Percentiles rank a stretch among this genome's conserved stretches.
Conservation (phyloP, 768 basidiomycete genomes). For the Naganishia onofrii region DNA sequence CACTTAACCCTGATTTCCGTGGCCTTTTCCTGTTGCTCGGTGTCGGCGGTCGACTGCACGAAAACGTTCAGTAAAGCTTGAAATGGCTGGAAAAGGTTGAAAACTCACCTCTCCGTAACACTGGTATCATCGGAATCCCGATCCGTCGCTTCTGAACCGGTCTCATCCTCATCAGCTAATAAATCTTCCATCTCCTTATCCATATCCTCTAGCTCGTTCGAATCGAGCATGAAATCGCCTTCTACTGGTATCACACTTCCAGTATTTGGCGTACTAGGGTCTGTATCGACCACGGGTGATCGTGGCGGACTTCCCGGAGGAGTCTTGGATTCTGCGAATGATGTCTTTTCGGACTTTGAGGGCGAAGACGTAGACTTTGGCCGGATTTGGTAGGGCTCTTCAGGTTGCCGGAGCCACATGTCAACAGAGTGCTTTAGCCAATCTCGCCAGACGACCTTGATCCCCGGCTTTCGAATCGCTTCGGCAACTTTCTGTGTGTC, state of each 20-base stretch:
- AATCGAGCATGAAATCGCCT: conserved; percentile 53
- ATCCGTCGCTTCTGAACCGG: conserved; percentile 19
- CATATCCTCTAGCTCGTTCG: conserved; percentile 77
- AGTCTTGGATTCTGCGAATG: conserved; percentile 21
- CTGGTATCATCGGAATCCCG: conserved; percentile 14
- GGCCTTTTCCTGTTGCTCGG: conserved; percentile 25
- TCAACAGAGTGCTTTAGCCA: conserved; percentile 90
- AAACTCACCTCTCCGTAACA: not conserved
- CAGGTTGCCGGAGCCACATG: conserved; percentile 80
- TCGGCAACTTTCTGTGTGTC: conserved; percentile 88
- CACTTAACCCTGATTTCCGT: conserved; percentile 22
- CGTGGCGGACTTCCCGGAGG: conserved; percentile 14
- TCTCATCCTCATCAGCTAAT: conserved; percentile 56
- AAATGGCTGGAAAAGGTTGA: not conserved
- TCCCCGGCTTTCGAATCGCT: conserved; percentile 70
- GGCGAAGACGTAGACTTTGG: conserved; percentile 5
- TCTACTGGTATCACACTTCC: conserved; percentile 27
- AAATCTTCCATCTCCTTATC: conserved; percentile 84
- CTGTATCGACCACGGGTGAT: not conserved
- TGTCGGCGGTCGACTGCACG: conserved; percentile 17
- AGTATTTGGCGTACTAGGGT: not conserved
- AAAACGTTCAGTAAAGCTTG: not conserved
- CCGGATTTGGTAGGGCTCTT: conserved; percentile 64
- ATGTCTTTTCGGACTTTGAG: conserved; percentile 22
- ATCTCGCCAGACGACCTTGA: conserved; percentile 78